phyloP scores from a whole-genome alignment of 768 basidiomycete species.

The Agrocybe praecox region DNA sequence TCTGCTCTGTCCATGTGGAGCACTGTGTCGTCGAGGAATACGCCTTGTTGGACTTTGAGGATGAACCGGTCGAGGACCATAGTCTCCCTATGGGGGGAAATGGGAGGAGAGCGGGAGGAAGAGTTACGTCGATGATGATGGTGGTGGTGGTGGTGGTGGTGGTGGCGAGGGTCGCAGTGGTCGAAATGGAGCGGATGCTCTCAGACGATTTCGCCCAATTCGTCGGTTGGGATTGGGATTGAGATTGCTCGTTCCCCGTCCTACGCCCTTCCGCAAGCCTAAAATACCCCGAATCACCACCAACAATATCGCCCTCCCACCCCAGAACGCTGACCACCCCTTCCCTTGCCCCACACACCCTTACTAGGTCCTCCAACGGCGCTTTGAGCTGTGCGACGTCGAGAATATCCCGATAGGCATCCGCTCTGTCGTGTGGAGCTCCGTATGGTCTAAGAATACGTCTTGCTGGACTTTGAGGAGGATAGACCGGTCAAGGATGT shows the following conservation, averaged over 20 bases:
- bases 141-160: too few relatives aligned
- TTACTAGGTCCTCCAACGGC: slow-evolving; percentile 75
- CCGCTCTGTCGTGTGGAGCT: slow-evolving; percentile 74
- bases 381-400: slow-evolving; percentile 75
- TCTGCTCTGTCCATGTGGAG: too few relatives aligned
- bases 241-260: too few relatives aligned
- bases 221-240: neutral
- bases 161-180: slow-evolving; percentile 17
- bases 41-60: too few relatives aligned
- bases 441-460: slow-evolving; percentile 72
- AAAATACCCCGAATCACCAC: neutral
- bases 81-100: slow-evolving; percentile 71
- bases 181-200: slow-evolving; percentile 16
- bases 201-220: slow-evolving; percentile 3
- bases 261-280: too few relatives aligned
- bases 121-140: slow-evolving; percentile 22
- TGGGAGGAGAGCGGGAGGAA: slow-evolving; percentile 33
- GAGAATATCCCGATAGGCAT: slow-evolving; percentile 79
- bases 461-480: slow-evolving; percentile 81
- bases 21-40: too few relatives aligned
- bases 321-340: slow-evolving; percentile 39
- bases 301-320: neutral
- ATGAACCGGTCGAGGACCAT: slow-evolving; percentile 78
- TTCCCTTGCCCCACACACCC: slow-evolving; percentile 40
- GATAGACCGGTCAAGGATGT: slow-evolving; percentile 77